Base-by-base conservation (phyloP, 495 filamentous ascomycete species). In the Bryoglossum gracile region DNA sequence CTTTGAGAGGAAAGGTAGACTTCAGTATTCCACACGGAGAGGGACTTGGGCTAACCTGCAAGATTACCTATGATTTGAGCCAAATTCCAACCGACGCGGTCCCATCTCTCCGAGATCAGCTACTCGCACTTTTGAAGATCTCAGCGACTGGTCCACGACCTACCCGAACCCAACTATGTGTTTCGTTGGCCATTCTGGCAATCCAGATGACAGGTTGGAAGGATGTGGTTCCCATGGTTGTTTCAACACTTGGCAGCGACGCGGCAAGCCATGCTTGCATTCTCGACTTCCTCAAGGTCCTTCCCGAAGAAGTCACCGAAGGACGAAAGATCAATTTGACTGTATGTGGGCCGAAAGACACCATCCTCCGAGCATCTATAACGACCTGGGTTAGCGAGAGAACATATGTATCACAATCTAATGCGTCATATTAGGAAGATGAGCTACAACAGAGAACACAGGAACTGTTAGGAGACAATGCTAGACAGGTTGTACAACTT, bases 231-330 rank as follows among this genome's bases (percentile, higher is more conserved):
- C 74, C 75, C 17, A 76, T 80, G 23, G 84, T 97, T 23, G 87
- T 94, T 18, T 74, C 80, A 25, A 74, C 82, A 11, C 73, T 99
- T 35, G 88, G 91, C 40, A 80, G 77, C 61, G 81, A 81, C 55
- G 79, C 84, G 36, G 77, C 83, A 55, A 86, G 80, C 62, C 75
- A 81, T 50, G 82, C 90, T 44, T 90, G 86, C 62, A 84, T 96
- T 55, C 68, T 99, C 53, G 94, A 97, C 62, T 97, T 99, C 66
- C 73, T 99, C 46, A 89, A 82, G 62, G 89, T 99, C 59, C 79
- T 99, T 38, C 92, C 92, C 16, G 92, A 99, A 73, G 92, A 99
- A 77, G 94, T 99, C 64, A 97, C 87, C 41, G 92, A 97, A 73
- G 92, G 94, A 67, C 87, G 92, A 67, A 97, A 95, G 72, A 94